Base-by-base conservation (phyloP, 192 early-diverging fungal genomes). In the Irineochytrium annulatum region DNA sequence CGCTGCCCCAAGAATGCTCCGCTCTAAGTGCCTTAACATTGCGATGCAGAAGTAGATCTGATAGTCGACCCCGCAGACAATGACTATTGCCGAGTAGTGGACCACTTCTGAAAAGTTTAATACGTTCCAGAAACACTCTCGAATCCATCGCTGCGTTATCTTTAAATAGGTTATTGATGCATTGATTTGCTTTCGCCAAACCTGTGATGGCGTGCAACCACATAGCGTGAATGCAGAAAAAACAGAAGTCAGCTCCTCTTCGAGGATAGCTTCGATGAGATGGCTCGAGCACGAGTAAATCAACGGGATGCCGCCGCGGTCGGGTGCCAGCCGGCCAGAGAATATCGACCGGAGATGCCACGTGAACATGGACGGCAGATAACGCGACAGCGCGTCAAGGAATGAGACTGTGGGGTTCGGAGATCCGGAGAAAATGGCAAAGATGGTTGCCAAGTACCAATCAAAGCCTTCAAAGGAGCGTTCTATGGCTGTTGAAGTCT, bases 201-300 rank as follows among this genome's bases (percentile, higher is more conserved):
- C 79, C 70, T 81, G 79, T 17, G 74, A 70, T 28, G 72, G 60
- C 16, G 79, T 75, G 59, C 76, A 81, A 11, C 79, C 79, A 22
- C 60, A 70, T 20, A 77, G 52, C 14, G 72, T 79, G 35, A 78
- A 78, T 2, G 79, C 79, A 14, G 70, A 72, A 20, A 63, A 74
- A 8, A 78, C 34, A 20, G 35, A 49, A 20, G 79, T 74, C 8
- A 76, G 46, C 43, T 77, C 74, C 17, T 27, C 43, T 59, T 77
- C 76, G 19, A 67, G 34, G 34, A 78, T 75, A 2, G 51, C 45
- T 48, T 81, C 79, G 17, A 81, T 60, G 34, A 76, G 37, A 51
- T 74, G 72, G 48, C 72, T 53, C 14, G 55, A 70, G 32, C 52
- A 60, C n/a, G 70, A 70, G 55, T 76, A 76, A 2, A 62, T 24